Base-by-base conservation (phyloP, 1,284 basidiomycete genomes). In the Marasmius tenuissimus region DNA sequence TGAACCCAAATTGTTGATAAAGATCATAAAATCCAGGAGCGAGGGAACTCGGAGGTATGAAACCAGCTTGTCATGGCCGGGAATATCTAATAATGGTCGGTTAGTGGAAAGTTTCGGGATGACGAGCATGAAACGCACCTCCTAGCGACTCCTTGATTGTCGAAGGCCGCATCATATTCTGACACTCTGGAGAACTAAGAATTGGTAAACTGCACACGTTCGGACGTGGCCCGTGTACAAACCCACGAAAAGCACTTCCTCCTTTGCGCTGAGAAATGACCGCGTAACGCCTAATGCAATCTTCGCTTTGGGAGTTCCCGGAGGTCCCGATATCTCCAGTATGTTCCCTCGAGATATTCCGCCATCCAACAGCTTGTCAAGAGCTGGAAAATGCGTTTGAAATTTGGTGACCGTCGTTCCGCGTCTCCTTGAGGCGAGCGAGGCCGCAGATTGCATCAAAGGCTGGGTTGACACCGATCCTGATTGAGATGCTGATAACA, bases 271-370 rank as follows among this genome's bases (percentile, higher is more conserved):
- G 4, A 83, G 72, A 61, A 86, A 85, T 5, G 72, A 77, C 42
- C 72, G 70, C 16, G 82, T 78, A 55, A 89, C 77, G 58, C 80
- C 77, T 10, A 81, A 70, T 3, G 82, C 81, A 3, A 89, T 67
- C 2, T 67, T 67, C 63, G 88, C 87, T 67, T 89, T 91, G 11
- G 82, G 80, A 53, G 82, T 81, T 48, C 90, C 90, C 1, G 90
- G 90, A 40, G 89, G 87, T 0, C 90, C 89, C 51, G 87, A 89
- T 67, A 92, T 75, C 73, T 92, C 89, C 39, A 92, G 75, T 63
- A 91, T 78, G 63, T 82, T 78, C 10, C 88, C 87, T 62, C 76
- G 78, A 56, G 75, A 73, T 54, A 92, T 71, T 12, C 89, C 89
- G 45, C 87, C 88, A 40, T 74, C 79, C 8, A 92, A 77, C 3